Evolutionary conservation across 2,329 filamentous ascomycete genomes (phyloP).

Genomic region (Fonsecaea monophora): DNA sequence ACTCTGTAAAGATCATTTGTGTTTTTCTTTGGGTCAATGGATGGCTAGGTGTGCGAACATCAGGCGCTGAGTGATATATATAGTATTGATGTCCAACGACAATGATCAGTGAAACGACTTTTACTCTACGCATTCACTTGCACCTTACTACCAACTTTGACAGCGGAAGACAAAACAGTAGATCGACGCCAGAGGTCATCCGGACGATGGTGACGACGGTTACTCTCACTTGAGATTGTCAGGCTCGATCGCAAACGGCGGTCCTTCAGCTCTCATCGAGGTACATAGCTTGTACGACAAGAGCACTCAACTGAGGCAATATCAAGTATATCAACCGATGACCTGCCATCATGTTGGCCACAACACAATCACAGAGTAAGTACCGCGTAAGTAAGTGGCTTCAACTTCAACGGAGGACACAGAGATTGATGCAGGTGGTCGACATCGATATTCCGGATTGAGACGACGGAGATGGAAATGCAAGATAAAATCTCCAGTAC

Average conservation of each 20-base stretch:
- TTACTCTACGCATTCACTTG: not conserved
- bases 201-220: not conserved
- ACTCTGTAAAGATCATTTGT: slow-evolving; percentile 29
- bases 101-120: not conserved
- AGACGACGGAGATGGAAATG: not conserved
- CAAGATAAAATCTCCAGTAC: not conserved
- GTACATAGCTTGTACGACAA: not conserved
- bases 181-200: not conserved
- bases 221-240: not conserved
- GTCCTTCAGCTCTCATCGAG: not conserved
- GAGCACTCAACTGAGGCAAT: not conserved
- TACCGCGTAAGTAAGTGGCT: not conserved
- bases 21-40: not conserved
- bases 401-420: not conserved
- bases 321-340: not conserved
- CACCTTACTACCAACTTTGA: not conserved
- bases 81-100: not conserved
- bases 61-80: slow-evolving; percentile 6
- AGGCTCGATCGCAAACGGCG: not conserved
- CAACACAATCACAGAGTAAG: not conserved
- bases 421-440: not conserved
- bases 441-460: not conserved
- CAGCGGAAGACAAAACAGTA: not conserved
- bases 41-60: not conserved
- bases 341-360: not conserved